Conservation (phyloP, 768 basidiomycete species). For the Tephrocybe sp. region DNA sequence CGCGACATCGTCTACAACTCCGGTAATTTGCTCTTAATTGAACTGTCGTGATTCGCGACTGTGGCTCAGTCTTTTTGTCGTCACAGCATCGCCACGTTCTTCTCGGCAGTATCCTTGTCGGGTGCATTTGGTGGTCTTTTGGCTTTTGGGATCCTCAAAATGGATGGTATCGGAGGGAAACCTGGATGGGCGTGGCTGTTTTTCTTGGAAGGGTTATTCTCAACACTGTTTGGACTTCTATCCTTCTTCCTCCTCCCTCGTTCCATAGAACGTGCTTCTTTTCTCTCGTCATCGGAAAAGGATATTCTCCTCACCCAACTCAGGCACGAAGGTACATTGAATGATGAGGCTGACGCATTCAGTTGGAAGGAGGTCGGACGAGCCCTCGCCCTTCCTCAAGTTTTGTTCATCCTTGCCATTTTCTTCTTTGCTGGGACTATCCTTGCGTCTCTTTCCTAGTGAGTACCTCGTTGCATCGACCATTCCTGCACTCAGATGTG, state of each 20-base stretch:
- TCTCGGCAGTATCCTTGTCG: too few species aligned
- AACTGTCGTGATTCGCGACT: background rate
- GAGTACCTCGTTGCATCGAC: too few species aligned
- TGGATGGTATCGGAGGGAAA: too few species aligned
- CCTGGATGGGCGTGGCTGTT: too few species aligned
- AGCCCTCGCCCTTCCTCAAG: too few species aligned
- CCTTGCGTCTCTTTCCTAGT: too few species aligned
- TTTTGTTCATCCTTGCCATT: too few species aligned
- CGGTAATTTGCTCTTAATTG: background rate
- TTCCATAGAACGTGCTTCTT: conserved; percentile 32
- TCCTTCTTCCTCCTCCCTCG: conserved; percentile 42
- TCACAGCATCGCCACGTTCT: too few species aligned
- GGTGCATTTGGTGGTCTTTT: conserved; percentile 62
- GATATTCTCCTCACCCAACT: conserved; percentile 40
- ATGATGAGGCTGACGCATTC: conserved; percentile 30
- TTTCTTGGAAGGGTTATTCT: too few species aligned
- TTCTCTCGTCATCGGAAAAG: conserved; percentile 37
- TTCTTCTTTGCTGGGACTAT: too few species aligned
- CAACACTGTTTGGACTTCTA: conserved; percentile 40
- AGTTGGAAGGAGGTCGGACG: conserved; percentile 42
- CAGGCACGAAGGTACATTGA: conserved; percentile 22
- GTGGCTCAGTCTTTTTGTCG: too few species aligned
- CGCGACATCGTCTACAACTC: conserved; percentile 14
- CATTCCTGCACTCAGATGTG: too few species aligned
- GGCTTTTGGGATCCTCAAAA: conserved; percentile 49